Percentiles rank a stretch among this genome's conserved stretches.
These are phyloP conservation scores for Agarophyton chilense DNA, from an alignment of 23 red algal genomes.

Conservation along the genomic window DNA sequence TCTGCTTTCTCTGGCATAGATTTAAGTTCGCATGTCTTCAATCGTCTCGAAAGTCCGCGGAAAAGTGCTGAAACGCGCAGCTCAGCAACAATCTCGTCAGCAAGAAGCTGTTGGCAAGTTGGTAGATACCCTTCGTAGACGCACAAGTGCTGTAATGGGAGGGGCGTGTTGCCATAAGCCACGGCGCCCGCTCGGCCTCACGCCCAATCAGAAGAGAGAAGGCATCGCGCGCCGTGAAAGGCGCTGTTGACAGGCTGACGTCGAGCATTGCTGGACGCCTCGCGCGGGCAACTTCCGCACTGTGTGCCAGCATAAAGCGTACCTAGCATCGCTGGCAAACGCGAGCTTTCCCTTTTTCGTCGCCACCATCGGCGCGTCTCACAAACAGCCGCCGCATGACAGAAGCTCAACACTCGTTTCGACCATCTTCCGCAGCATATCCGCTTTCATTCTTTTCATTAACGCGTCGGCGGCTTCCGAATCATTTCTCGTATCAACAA, in stretches of 20 bases:
- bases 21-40: too few relatives aligned
- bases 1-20: too few relatives aligned
- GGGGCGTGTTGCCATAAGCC: not conserved
- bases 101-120: too few relatives aligned
- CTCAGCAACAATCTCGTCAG: too few relatives aligned
- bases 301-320: not conserved
- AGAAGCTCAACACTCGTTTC: too few relatives aligned
- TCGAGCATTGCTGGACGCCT: not conserved
- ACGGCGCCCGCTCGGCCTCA: not conserved
- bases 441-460: too few relatives aligned
- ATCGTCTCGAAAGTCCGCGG: too few relatives aligned
- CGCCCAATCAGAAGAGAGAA: not conserved
- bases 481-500: not conserved
- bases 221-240: not conserved
- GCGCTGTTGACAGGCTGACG: not conserved
- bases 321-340: not conserved
- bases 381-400: too few relatives aligned
- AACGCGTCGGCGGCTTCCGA: not conserved
- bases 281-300: not conserved
- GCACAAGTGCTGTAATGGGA: too few relatives aligned
- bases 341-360: not conserved
- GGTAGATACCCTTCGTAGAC: too few relatives aligned
- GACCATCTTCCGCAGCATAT: not conserved
- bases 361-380: too few relatives aligned
- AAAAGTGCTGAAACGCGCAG: too few relatives aligned